A percentile compares a stretch with the other conserved stretches of the same genome.
These are phyloP conservation scores for Abrus precatorius DNA, from an alignment of 306 rosid genomes.

Conservation along the genomic window DNA sequence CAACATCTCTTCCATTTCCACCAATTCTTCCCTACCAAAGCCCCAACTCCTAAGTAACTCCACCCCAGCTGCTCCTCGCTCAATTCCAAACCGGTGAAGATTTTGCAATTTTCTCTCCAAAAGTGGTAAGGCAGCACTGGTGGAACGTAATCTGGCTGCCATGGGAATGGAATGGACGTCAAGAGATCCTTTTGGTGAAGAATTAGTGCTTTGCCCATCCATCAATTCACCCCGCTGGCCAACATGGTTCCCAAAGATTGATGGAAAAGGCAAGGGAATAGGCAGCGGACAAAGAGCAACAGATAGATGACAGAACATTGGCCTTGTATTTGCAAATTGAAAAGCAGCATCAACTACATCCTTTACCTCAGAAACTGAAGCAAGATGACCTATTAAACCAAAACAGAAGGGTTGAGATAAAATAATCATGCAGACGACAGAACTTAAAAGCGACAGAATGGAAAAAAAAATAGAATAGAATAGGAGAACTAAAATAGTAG, in stretches of 20 bases:
- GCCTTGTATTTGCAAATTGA: constrained; percentile 63
- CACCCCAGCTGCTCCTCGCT: constrained; percentile 73
- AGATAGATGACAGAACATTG: constrained; percentile 79
- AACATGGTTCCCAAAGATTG: constrained; percentile 70
- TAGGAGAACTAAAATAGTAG: constrained; percentile 18
- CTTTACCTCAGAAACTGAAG: constrained; percentile 67
- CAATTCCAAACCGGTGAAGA: constrained; percentile 66
- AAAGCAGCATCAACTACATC: constrained; percentile 65
- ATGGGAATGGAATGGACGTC: constrained; percentile 86
- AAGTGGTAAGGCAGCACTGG: constrained; percentile 73
- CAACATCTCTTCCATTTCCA: constrained; percentile 82
- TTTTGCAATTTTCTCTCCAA: constrained; percentile 71
- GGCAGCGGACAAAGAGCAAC: constrained; percentile 82
- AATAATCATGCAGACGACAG: constrained; percentile 29
- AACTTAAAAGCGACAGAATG: constrained; percentile 41
- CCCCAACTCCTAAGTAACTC: constrained; percentile 82
- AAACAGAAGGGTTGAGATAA: constrained; percentile 20
- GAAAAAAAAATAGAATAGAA: neutral
- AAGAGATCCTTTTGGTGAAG: constrained; percentile 75
- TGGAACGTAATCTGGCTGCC: constrained; percentile 89
- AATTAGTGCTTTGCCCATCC: constrained; percentile 51
- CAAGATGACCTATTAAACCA: constrained; percentile 58
- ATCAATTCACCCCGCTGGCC: constrained; percentile 76
- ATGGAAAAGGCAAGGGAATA: constrained; percentile 91
- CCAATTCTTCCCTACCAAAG: constrained; percentile 75